A percentile compares a stretch with the other conserved stretches of the same genome.
Evolutionary conservation across 1,284 basidiomycete species (phyloP).

Genomic region (Ceratobasidium sp.): DNA sequence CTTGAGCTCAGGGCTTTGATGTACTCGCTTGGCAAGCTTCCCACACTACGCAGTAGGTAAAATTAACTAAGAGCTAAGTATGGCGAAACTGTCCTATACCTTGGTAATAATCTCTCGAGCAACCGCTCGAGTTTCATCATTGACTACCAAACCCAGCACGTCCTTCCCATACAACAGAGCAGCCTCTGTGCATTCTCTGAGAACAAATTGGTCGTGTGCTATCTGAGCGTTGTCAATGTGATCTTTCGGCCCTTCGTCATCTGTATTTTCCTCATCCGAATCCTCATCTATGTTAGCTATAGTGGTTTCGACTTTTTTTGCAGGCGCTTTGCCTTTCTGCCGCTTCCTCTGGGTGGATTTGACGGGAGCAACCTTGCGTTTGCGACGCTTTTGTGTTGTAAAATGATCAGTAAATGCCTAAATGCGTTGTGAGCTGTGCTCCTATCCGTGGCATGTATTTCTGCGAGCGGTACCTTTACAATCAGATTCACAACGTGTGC

Average conservation of each 20-base stretch:
- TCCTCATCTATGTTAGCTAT: background rate
- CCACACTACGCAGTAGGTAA: background rate
- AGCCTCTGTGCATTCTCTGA: too few relatives aligned
- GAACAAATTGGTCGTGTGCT: too few relatives aligned
- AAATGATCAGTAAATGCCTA: background rate
- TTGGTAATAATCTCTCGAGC: background rate
- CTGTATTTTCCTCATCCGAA: background rate
- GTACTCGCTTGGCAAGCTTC: background rate
- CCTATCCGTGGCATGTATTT: background rate
- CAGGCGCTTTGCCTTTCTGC: background rate
- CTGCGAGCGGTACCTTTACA: background rate
- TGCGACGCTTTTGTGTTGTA: background rate
- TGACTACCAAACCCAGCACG: too few relatives aligned
- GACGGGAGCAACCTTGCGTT: background rate
- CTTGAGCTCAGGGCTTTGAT: background rate
- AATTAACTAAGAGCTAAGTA: background rate
- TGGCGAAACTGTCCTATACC: background rate
- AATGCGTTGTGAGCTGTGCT: background rate
- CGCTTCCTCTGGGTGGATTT: too few relatives aligned
- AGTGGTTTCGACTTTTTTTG: background rate
- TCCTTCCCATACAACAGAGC: too few relatives aligned
- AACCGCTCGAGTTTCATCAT: too few relatives aligned
- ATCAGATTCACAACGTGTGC: constrained; percentile 3
- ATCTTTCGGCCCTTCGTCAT: too few relatives aligned
- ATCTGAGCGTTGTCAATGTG: too few relatives aligned